Evolutionary conservation across 2,329 filamentous ascomycete species (phyloP).

Genomic region (Arthrocladium fulminans): DNA sequence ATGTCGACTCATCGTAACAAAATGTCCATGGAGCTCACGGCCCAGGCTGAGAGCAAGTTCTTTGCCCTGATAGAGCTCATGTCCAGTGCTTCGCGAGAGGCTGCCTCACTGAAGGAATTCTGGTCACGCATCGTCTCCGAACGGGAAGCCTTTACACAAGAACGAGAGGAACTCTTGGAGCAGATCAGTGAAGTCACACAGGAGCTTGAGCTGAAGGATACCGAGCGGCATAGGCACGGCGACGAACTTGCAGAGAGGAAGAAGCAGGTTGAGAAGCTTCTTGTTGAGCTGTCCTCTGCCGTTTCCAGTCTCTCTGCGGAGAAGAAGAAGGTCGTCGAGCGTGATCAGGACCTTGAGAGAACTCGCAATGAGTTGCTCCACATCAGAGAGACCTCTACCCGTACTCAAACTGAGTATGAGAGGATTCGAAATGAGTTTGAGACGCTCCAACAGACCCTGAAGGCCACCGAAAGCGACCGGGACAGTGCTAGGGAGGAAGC

Average conservation of each 20-base stretch:
- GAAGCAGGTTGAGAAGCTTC: constrained; percentile 23
- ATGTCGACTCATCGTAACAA: constrained; percentile 12
- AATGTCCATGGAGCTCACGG: constrained; percentile 24
- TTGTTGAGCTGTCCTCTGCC: constrained; percentile 24
- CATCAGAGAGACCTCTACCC: constrained; percentile 18
- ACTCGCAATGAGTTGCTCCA: constrained; percentile 22
- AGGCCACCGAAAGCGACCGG: constrained; percentile 22
- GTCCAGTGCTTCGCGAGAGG: constrained; percentile 25
- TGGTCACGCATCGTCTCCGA: constrained; percentile 26
- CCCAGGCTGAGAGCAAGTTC: constrained; percentile 27
- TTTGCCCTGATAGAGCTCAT: constrained; percentile 27
- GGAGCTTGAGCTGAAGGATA: constrained; percentile 23
- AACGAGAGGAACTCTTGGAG: constrained; percentile 24
- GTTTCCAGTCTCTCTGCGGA: constrained; percentile 21
- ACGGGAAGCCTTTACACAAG: constrained; percentile 23
- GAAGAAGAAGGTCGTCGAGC: constrained; percentile 24
- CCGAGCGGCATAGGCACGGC: constrained; percentile 16
- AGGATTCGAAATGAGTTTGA: constrained; percentile 23
- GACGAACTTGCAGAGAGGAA: constrained; percentile 23
- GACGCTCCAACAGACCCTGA: constrained; percentile 17
- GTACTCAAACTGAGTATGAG: constrained; percentile 23
- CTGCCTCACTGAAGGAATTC: constrained; percentile 25
- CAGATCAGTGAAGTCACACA: constrained; percentile 25
- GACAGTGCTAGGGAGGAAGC: constrained; percentile 23
- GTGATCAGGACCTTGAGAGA: constrained; percentile 24